These are phyloP conservation scores for Curvularia lunata DNA, from an alignment of 2,329 filamentous ascomycete species.

Conservation along the genomic window DNA sequence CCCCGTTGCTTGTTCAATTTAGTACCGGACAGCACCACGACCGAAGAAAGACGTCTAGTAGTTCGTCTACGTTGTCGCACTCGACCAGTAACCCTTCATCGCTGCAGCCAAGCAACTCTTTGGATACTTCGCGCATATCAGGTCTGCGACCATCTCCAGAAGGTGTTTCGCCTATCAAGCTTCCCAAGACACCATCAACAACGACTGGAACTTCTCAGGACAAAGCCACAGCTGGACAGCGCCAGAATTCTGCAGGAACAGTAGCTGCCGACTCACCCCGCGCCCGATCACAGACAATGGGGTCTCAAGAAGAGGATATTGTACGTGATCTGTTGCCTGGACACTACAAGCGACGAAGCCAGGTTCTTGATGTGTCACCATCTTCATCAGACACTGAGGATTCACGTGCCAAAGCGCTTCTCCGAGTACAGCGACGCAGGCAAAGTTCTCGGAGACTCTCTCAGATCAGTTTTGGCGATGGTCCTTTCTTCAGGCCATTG, in stretches of 20 bases:
- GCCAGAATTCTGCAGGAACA: slow-evolving; percentile 36
- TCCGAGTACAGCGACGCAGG: slow-evolving; percentile 91
- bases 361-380: slow-evolving; percentile 94
- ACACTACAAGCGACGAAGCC: slow-evolving; percentile 89
- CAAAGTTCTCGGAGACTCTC: slow-evolving; percentile 95
- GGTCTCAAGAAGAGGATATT: slow-evolving; percentile 88
- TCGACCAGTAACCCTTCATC: slow-evolving; percentile 67
- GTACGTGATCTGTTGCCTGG: slow-evolving; percentile 67
- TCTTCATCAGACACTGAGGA: slow-evolving; percentile 98
- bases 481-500: slow-evolving; percentile 84
- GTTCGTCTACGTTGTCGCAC: slow-evolving; percentile 82
- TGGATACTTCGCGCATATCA: slow-evolving; percentile 71
- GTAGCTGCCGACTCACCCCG: slow-evolving; percentile 59
- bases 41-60: slow-evolving; percentile 89
- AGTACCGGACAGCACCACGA: slow-evolving; percentile 83
- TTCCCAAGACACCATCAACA: slow-evolving; percentile 53
- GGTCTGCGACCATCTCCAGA: slow-evolving; percentile 59
- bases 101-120: slow-evolving; percentile 72
- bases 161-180: slow-evolving; percentile 62
- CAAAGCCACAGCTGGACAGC: slow-evolving; percentile 44
- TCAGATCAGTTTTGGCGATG: slow-evolving; percentile 83
- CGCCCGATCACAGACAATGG: slow-evolving; percentile 87
- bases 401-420: slow-evolving; percentile 84
- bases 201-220: slow-evolving; percentile 55
- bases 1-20: slow-evolving; percentile 94